Percentiles rank a stretch among this genome's conserved stretches.
Evolutionary conservation across 371 early-diverging fungal species (phyloP).

Genomic region (Zychaea mexicana): DNA sequence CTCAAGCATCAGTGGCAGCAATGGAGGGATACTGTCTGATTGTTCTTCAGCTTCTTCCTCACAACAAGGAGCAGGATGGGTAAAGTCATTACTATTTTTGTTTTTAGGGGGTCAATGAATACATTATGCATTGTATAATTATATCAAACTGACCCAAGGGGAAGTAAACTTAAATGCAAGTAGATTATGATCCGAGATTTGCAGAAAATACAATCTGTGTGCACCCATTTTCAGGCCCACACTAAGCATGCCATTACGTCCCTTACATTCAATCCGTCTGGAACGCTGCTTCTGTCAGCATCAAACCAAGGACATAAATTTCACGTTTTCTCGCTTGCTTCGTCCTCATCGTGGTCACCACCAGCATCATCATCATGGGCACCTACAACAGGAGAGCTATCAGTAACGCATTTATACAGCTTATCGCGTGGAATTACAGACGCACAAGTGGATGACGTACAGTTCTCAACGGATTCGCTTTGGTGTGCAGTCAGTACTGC

Average conservation of each 20-base stretch:
- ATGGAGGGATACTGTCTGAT: no score
- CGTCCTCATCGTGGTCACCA: neutral
- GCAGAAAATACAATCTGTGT: conserved; percentile 35
- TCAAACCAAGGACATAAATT: conserved; percentile 77
- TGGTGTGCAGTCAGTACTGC: conserved; percentile 81
- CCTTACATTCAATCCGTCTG: conserved; percentile 65
- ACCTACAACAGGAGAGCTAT: conserved; percentile 1
- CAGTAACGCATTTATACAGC: conserved; percentile 59
- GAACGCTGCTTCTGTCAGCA: conserved; percentile 70
- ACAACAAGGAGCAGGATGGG: no score
- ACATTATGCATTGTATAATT: no score
- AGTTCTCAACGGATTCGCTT: conserved; percentile 67
- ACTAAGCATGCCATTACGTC: conserved; percentile 60
- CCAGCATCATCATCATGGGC: neutral
- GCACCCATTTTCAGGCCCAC: conserved; percentile 78
- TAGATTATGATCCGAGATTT: conserved; percentile 60
- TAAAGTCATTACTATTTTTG: no score
- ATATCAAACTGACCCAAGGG: no score
- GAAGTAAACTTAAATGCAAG: neutral
- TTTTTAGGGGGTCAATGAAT: no score
- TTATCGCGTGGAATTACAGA: conserved; percentile 78
- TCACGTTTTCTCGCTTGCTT: conserved; percentile 60
- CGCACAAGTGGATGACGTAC: conserved; percentile 71
- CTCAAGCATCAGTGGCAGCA: neutral
- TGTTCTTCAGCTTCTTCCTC: no score